Evolutionary conservation across 257 asterid genomes (phyloP), one percentile per base, ranked within the genome.

Genomic region (Solanum pimpinellifolium): DNA sequence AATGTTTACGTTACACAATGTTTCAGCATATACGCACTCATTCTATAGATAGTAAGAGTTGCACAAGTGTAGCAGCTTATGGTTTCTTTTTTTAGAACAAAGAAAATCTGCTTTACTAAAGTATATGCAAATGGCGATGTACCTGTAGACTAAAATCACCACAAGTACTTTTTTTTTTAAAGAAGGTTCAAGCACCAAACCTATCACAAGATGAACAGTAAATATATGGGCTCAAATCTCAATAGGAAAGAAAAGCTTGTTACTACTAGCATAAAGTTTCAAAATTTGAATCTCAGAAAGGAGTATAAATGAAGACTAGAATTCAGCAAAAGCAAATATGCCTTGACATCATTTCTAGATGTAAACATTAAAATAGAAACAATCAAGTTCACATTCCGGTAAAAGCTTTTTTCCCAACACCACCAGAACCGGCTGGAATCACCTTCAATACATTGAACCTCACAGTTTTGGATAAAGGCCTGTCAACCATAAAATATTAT

Each of bases 381-480:
- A 46, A 18, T 66, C 15, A 29, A 77, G 60, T 35, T 77, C 83
- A 77, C 62, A 78, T 78, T 5, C 84, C 84, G 27, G 87, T 42
- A 56, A 68, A 69, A 56, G 16, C 85, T 29, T 91, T 91, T 84
- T 91, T 89, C 14, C 90, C 93, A 0, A 87, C 89, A 33, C 91
- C 91, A 42, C 90, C 88, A 70, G 93, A 89, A 70, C 91, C 93
- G 1, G 93, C 91, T n/a, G 91, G 93, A 68, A 91, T 80, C 89
- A 91, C 91, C 89, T 91, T 91, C 37, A 91, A 90, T 25, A 91
- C 92, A 46, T 91, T 91, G 25, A 91, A 91, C 88, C 93, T 89
- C 77, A 91, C 91, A 7, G 93, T 91, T 68, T 91, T 89, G 39
- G 92, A 91, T 88, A 91, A 90, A 13, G 92, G 93, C 92, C 93